Evolutionary conservation across 129 eudicot species (phyloP), one percentile per base, ranked within the genome.

Genomic region (Ambrosia trifida): DNA sequence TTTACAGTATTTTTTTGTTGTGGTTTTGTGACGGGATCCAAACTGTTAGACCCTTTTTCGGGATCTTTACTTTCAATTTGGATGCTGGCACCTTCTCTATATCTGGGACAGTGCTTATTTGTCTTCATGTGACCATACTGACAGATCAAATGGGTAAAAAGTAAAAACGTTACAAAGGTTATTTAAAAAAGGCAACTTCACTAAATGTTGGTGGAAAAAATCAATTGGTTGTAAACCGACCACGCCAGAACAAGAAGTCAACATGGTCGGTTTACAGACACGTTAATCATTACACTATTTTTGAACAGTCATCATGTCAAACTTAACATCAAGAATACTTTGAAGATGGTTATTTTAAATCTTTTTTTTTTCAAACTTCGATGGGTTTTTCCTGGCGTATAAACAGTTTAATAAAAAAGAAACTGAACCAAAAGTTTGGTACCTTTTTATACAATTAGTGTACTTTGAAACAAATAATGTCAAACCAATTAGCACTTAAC

Each of bases 81-180:
- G 47, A 80, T 41, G 49, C 72, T 92, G 50, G 82, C 58, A 64
- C 89, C 92, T 74, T 89, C 96, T 67, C 96, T 76, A 63, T 93
- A 93, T 72, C 77, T 89, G 73, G 98, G 96, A 74, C 98, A 93
- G 75, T 93, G 79, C 77, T 93, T 93, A 80, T 93, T 93, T 52
- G 98, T 93, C 79, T 91, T 82, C 98, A 93, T 93, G 76, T 93
- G 98, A 77, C 98, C 98, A 38, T 79, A 86, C 98, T 93, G 87
- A 72, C 18, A 60, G 16, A 57, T 41, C 43, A 76, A 61, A 41
- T 38, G 17, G 54, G 30, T 12, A 31, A 50, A 72, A 70, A 54
- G 30, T 12, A 31, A 50, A 72, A 70, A 54, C 40, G 73, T 72
- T 13, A 43, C 32, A n/a, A 44, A 49, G 2, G 60, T 36, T 58